Evolutionary conservation across 257 asterid species (phyloP).

Genomic region (Solanum rostratum): DNA sequence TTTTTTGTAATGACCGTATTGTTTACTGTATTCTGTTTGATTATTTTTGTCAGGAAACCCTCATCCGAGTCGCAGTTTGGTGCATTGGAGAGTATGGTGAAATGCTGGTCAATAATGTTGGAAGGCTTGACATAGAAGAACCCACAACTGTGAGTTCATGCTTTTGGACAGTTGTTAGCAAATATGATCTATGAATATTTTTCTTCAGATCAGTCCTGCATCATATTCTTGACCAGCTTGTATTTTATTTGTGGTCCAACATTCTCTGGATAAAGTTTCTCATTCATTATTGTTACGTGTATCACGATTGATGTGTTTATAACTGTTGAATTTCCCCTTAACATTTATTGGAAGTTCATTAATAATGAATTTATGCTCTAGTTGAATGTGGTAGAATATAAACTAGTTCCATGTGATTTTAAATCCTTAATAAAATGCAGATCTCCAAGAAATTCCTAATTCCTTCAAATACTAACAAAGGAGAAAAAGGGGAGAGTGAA

Average conservation of each 20-base stretch:
- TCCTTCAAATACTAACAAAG: not conserved
- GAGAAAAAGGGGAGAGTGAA: not conserved
- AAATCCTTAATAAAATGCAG: not conserved
- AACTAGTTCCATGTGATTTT: not conserved
- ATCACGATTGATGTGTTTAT: not conserved
- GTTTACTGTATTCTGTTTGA: not conserved
- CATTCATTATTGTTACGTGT: not conserved
- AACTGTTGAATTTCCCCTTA: not conserved
- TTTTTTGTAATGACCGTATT: not conserved
- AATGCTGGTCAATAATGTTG: constrained; percentile 59
- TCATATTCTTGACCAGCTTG: not conserved
- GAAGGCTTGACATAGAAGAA: constrained; percentile 69
- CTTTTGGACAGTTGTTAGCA: not conserved
- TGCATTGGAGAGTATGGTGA: constrained; percentile 99
- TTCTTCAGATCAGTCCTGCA: not conserved
- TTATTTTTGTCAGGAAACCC: constrained; percentile 57
- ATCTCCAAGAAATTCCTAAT: not conserved
- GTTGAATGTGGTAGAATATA: not conserved
- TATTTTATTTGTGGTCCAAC: not conserved
- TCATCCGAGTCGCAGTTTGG: constrained; percentile 94
- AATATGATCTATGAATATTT: not conserved
- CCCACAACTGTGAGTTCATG: constrained; percentile 60
- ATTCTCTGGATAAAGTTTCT: not conserved
- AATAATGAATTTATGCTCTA: not conserved
- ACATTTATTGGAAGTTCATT: not conserved